These are phyloP conservation scores for Backusella circina DNA, from an alignment of 192 early-diverging fungal genomes.

Conservation along the genomic window DNA sequence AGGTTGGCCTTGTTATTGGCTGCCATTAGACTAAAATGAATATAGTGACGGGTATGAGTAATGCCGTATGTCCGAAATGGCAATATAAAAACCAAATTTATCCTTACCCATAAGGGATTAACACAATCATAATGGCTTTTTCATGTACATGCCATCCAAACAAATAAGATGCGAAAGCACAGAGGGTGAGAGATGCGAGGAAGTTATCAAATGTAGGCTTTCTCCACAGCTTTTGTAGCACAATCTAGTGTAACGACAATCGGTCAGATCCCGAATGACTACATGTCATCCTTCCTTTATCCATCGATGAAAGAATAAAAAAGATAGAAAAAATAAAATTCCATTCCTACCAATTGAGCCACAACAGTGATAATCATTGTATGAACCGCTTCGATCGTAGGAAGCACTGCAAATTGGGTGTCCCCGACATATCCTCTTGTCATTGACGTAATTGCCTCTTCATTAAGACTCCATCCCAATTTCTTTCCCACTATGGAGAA, in stretches of 20 bases:
- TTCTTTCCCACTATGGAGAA: conserved; percentile 31
- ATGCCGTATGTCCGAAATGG: not conserved
- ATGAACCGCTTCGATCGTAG: conserved; percentile 60
- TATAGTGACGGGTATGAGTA: conserved; percentile 5
- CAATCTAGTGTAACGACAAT: conserved; percentile 33
- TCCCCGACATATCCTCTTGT: conserved; percentile 94
- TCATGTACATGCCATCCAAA: conserved; percentile 99
- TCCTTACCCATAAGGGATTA: conserved; percentile 61
- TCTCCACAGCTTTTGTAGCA: conserved; percentile 56
- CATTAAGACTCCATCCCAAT: conserved; percentile 38
- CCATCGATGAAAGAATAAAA: not conserved
- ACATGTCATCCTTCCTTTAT: not conserved
- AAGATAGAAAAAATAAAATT: not conserved
- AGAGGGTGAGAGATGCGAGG: conserved; percentile 69
- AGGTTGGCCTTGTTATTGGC: conserved; percentile 42
- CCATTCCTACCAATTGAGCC: conserved; percentile 55
- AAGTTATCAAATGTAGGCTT: conserved; percentile 57
- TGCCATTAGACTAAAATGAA: conserved; percentile 47
- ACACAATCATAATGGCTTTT: conserved; percentile 85
- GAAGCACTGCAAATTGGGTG: conserved; percentile 76
- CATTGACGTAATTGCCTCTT: conserved; percentile 50
- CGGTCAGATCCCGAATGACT: not conserved
- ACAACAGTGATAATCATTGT: conserved; percentile 75
- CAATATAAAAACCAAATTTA: not conserved
- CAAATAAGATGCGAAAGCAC: conserved; percentile 83